phyloP scores from a whole-genome alignment of 2,329 filamentous ascomycete genomes.

The Paecilomyces niveus region DNA sequence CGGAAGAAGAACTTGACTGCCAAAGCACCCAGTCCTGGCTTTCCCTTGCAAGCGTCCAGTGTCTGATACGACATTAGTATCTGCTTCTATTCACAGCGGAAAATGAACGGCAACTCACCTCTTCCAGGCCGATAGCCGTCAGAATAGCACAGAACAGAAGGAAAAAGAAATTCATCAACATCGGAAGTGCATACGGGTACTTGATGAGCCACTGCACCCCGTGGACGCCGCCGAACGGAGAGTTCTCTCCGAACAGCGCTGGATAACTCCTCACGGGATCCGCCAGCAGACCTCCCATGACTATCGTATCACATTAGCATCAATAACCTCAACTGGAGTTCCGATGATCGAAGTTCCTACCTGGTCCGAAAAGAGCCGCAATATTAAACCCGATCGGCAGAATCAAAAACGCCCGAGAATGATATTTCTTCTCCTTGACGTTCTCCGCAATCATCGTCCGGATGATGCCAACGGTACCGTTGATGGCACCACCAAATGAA shows the following conservation, averaged over 20 bases:
- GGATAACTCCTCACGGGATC: conserved; percentile 61
- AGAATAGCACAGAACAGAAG: conserved; percentile 48
- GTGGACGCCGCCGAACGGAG: conserved; percentile 47
- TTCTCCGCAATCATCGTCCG: conserved; percentile 59
- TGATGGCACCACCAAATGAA: conserved; percentile 59
- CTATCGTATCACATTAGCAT: conserved; percentile 15
- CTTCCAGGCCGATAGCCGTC: conserved; percentile 59
- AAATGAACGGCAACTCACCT: conserved; percentile 26
- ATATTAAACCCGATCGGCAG: conserved; percentile 62
- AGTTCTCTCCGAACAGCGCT: conserved; percentile 53
- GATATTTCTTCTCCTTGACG: conserved; percentile 60
- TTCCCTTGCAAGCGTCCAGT: conserved; percentile 39
- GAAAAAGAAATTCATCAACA: conserved; percentile 57
- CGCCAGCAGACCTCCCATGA: conserved; percentile 60
- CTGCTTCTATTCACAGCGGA: background rate
- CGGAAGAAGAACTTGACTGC: conserved; percentile 22
- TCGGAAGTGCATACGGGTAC: conserved; percentile 64
- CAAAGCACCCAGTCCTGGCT: conserved; percentile 38
- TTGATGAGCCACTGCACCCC: conserved; percentile 55
- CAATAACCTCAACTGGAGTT: background rate
- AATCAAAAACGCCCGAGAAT: conserved; percentile 50
- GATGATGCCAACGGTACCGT: conserved; percentile 62
- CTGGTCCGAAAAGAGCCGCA: conserved; percentile 47
- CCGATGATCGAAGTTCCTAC: conserved; percentile 17
- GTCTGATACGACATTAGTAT: conserved; percentile 31